Evolutionary conservation across 2,329 filamentous ascomycete species (phyloP).

Genomic region (Pseudogymnoascus sp.): DNA sequence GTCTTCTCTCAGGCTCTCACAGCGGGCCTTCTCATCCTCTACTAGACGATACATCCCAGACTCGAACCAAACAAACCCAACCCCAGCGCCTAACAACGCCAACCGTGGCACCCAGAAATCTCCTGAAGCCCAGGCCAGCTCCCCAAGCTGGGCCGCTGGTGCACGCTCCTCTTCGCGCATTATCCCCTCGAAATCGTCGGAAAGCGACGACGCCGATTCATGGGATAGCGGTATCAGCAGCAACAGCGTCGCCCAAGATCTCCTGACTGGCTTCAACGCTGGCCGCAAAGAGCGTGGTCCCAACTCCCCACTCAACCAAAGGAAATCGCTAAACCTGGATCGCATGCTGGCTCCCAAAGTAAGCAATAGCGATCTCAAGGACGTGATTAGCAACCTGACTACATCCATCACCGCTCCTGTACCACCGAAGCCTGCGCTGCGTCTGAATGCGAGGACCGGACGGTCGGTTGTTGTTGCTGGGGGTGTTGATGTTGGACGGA

Average conservation of each 20-base stretch:
- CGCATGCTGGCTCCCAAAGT: neutral
- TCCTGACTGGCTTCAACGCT: constrained; percentile 4
- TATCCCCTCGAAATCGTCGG: neutral
- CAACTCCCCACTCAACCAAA: neutral
- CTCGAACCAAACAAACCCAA: neutral
- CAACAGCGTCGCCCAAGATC: neutral
- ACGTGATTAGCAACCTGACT: constrained; percentile 4
- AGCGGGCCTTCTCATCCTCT: constrained; percentile 8
- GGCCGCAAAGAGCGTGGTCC: constrained; percentile 1
- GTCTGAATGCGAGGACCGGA: constrained; percentile 22
- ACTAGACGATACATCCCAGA: neutral
- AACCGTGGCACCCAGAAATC: constrained; percentile 1
- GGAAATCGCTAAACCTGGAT: neutral
- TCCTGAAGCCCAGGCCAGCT: neutral
- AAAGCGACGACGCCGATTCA: neutral
- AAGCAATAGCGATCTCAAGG: neutral
- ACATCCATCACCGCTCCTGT: constrained; percentile 29
- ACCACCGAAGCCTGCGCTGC: constrained; percentile 34
- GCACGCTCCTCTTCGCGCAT: neutral
- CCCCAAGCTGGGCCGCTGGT: neutral
- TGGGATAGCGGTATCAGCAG: constrained; percentile 6
- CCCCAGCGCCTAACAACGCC: neutral
- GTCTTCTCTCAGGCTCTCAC: neutral
- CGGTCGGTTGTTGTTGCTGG: constrained; percentile 16
- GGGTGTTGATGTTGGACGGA: constrained; percentile 21